Base-by-base conservation (phyloP, 2,329 filamentous ascomycete genomes). In the Rutstroemia sp. region DNA sequence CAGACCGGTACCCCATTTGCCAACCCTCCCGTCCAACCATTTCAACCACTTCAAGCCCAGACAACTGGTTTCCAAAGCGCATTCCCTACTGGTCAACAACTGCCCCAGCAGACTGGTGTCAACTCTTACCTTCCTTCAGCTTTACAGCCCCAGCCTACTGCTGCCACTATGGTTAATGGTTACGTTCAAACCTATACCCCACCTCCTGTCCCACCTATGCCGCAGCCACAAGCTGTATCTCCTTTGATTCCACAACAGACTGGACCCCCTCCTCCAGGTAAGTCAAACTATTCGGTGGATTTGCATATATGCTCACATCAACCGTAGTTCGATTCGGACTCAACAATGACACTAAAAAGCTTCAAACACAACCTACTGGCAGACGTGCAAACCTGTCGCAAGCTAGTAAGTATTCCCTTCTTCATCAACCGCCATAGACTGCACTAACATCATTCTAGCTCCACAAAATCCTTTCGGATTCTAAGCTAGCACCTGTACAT, bases 381-480 rank as follows among this genome's bases (percentile, higher is more conserved):
- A 79, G 88, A 66, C 85, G 88, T 76, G 94, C 94, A 56, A 96
- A 97, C 71, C 79, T 99, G 64, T 80, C 88, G 52, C 89, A 95
- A 83, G 94, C 94, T 68, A 99, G 92, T 97, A 86, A 87, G 92
- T 47, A 58, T 49, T 47, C 48, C 41, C 38, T 25, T 39, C 34
- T 10, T 57, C n/a, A 27, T 41, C 12, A 23, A 12, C 27, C 14
- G 30, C 44, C 38, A 48, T 45, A 44, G 57, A 38, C 34, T 47
- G 21, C 61, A 51, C 62, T 62, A 56, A 64, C 57, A 3, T 57
- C 51, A 34, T 34, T 34, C 44, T 63, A 87, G 84, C 85, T 58
- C 83, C 85, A 51, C 78, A 84, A 66, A 88, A 88, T 69, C 85
- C 85, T 2, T 88, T 88, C 70, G 85, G 85, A 42, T 88, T 87